Evolutionary conservation across 2,329 filamentous ascomycete species (phyloP), one percentile per base, ranked within the genome.

Genomic region (Botrytis pseudocinerea): DNA sequence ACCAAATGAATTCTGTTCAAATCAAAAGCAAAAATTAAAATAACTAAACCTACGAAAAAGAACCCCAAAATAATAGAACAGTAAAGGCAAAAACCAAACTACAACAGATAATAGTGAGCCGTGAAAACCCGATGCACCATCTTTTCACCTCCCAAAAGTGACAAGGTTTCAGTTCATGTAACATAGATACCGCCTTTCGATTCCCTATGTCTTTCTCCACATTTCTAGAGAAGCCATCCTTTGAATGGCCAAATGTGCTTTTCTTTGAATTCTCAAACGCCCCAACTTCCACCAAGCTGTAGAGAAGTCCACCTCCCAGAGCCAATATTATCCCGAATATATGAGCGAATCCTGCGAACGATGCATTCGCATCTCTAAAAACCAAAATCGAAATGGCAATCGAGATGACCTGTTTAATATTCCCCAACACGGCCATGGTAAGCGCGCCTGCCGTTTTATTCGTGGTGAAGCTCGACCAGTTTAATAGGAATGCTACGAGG

Each of bases 371-470:
- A 25, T 38, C 60, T 38, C 32, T 9, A 83, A 76, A 83, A 80
- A 76, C 85, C 65, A 85, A 80, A 59, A 88, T 87, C 63, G 86
- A 87, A 44, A 89, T 81, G 51, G 87, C 80, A 20, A 89, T 86
- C 1, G 87, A 88, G 61, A 88, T 79, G 74, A 85, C 86, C 79
- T 89, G 87, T 82, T 89, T 89, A 73, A 89, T 81, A 77, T 89
- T 89, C 71, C 86, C 87, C 74, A 87, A 88, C 8, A 89, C 86
- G 10, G 87, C 88, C 85, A 89, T 89, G 54, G 87, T 89, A 72
- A 89, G 80, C 28, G 87, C 87, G 70, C 87, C 87, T 9, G 87
- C 85, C 54, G 86, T 82, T 81, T 88, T 88, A 80, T 89, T 89
- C 70, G 87, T 87, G 73, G 85, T 85, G 80, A 89, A 89, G 6